A percentile compares a stretch with the other conserved stretches of the same genome.
These are phyloP conservation scores for Sordariomycetes sp. DNA, from an alignment of 2,329 filamentous ascomycete species.

Conservation along the genomic window DNA sequence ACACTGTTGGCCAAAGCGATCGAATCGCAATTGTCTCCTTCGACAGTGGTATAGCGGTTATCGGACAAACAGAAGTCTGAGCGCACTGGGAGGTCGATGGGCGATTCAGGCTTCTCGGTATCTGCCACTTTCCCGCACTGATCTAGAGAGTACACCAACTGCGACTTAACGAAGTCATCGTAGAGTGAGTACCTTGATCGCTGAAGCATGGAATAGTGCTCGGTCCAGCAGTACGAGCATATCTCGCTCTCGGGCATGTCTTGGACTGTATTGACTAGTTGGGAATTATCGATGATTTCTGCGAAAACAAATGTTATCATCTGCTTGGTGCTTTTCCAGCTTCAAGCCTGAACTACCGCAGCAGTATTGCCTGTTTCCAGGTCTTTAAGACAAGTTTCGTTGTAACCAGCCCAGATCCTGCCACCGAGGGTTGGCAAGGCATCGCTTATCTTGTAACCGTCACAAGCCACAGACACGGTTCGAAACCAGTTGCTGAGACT, in stretches of 20 bases:
- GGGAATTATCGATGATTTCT: slow-evolving; percentile 4
- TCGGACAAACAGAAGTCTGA: background rate
- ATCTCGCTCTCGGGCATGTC: slow-evolving; percentile 6
- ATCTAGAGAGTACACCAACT: background rate
- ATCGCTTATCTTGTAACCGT: background rate
- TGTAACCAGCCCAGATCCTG: background rate
- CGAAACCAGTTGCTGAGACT: background rate
- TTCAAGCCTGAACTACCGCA: no score
- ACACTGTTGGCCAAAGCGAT: background rate
- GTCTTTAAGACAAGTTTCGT: slow-evolving; percentile 6
- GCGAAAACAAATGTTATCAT: background rate
- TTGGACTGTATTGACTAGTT: background rate
- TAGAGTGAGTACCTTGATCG: slow-evolving; percentile 7
- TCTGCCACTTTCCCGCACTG: background rate
- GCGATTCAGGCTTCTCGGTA: background rate
- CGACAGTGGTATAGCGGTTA: background rate
- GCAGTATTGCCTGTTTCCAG: slow-evolving; percentile 3
- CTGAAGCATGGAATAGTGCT: slow-evolving; percentile 8
- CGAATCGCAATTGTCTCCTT: background rate
- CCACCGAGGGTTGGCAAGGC: background rate
- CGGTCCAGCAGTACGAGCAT: slow-evolving; percentile 9
- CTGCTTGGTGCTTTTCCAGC: background rate
- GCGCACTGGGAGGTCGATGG: background rate
- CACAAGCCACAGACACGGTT: background rate
- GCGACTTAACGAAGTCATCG: background rate